Conservation (phyloP, 352 stramenopile species). For the Phytophthora pini region DNA sequence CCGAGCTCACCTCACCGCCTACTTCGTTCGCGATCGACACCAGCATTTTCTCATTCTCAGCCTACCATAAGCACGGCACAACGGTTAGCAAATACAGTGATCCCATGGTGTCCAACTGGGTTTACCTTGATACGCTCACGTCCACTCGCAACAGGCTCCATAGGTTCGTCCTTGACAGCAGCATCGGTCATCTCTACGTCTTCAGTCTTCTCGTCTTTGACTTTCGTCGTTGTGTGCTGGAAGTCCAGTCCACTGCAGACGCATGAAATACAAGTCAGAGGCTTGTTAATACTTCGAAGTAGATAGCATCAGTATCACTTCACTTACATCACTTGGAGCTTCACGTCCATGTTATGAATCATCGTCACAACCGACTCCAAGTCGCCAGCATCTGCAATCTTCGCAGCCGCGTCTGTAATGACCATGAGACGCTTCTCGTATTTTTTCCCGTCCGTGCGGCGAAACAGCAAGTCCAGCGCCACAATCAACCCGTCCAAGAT, state of each 20-base stretch:
- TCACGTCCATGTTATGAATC: constrained; percentile 80
- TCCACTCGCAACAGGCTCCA: constrained; percentile 4
- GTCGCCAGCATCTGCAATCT: constrained; percentile 66
- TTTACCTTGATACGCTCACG: constrained; percentile 32
- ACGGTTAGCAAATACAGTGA: no score
- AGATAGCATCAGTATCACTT: neutral
- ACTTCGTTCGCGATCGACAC: constrained; percentile 81
- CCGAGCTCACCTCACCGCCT: constrained; percentile 66
- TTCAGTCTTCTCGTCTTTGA: constrained; percentile 29
- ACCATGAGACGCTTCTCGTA: constrained; percentile 80
- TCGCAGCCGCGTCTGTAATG: constrained; percentile 74
- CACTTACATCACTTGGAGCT: constrained; percentile 82
- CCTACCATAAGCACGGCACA: constrained; percentile 17
- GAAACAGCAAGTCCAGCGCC: constrained; percentile 79
- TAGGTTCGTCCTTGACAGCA: constrained; percentile 36
- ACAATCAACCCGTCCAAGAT: constrained; percentile 85
- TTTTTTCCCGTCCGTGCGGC: constrained; percentile 78
- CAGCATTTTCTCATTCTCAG: constrained; percentile 88
- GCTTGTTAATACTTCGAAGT: neutral
- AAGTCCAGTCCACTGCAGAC: constrained; percentile 69
- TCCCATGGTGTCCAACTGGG: no score
- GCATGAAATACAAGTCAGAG: constrained; percentile 1
- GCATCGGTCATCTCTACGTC: constrained; percentile 30
- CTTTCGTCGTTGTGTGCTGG: constrained; percentile 47
- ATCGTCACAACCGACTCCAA: constrained; percentile 77